Evolutionary conservation across 2,329 filamentous ascomycete genomes (phyloP), one percentile per base, ranked within the genome.

Genomic region (Diaporthe batatas): DNA sequence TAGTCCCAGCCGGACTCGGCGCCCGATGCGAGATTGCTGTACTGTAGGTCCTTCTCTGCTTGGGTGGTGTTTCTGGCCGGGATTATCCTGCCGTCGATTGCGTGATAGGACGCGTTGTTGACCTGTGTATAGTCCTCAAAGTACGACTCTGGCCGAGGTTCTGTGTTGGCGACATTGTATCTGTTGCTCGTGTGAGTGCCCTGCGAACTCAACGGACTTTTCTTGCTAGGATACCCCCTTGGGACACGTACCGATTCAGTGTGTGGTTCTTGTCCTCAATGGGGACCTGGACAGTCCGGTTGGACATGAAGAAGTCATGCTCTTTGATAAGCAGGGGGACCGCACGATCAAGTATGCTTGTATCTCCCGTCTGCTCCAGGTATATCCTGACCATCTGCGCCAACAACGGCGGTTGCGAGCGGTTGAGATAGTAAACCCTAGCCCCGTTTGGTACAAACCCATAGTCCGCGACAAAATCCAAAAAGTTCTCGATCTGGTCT

Each of bases 1-100:
- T 92, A 93, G 78, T 93, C 91, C 87, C 89, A 90, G 36, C 91
- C 91, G 6, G 87, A 89, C 79, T 93, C 91, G 25, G 91, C 91
- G 16, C 90, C 91, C 18, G 87, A 87, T 23, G 91, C 91, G 3
- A 93, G 84, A 77, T 92, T 89, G 36, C 86, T 83, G 77, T 92
- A 93, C 6, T 92, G 81, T 0, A 78, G 78, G 1, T 83, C 86
- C 74, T 86, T 86, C 75, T 91, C 80, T 1, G 49, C 44, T 29
- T 32, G 18, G 0, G 84, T 82, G 5, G 88, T 85, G 75, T 86
- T 89, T 21, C 92, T 85, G 2, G 84, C 76, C 0, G 89, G 87
- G 77, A 91, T 92, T 75, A 90, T 86, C 57, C 88, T 87, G 32
- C 90, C 91, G 1, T 87, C 86, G 6, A 81, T 77, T 16, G 89